Percentiles rank a stretch among this genome's conserved stretches.
These are phyloP conservation scores for Gentiana macrophylla DNA, from an alignment of 257 asterid genomes.

Conservation along the genomic window DNA sequence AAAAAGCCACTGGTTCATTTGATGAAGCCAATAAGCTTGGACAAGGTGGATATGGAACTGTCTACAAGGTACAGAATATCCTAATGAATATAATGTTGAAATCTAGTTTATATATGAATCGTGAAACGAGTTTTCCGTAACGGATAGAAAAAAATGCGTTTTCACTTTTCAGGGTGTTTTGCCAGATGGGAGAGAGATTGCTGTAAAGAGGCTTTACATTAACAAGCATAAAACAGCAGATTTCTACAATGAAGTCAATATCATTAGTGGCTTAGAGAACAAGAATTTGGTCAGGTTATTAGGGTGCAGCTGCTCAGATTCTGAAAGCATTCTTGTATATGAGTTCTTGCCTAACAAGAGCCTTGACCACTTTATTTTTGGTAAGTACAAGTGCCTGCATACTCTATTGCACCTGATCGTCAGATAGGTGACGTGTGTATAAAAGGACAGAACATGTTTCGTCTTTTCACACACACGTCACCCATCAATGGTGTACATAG, in stretches of 20 bases:
- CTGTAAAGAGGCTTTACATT: conserved; percentile 86
- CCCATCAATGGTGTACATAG: too few relatives aligned
- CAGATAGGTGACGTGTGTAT: too few relatives aligned
- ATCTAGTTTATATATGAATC: too few relatives aligned
- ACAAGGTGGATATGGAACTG: conserved; percentile 92
- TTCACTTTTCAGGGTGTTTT: conserved; percentile 50
- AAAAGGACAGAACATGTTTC: too few relatives aligned
- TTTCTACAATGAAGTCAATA: conserved; percentile 88
- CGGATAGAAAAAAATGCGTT: not conserved
- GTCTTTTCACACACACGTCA: too few relatives aligned
- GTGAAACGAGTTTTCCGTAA: too few relatives aligned
- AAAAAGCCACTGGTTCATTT: conserved; percentile 74
- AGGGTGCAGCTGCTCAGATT: conserved; percentile 89
- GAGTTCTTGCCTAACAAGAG: conserved; percentile 67
- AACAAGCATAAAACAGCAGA: conserved; percentile 85
- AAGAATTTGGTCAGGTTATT: conserved; percentile 72
- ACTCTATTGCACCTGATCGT: too few relatives aligned
- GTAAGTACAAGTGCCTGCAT: conserved; percentile 24
- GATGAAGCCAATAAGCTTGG: conserved; percentile 84
- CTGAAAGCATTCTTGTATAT: conserved; percentile 88
- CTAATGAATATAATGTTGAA: not conserved
- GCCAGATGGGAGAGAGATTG: conserved; percentile 86
- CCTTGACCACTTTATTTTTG: conserved; percentile 68
- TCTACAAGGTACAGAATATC: conserved; percentile 48
- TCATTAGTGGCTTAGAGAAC: conserved; percentile 87